phyloP scores from a whole-genome alignment of 1,284 basidiomycete species.

The Apiotrichum veenhuisii region DNA sequence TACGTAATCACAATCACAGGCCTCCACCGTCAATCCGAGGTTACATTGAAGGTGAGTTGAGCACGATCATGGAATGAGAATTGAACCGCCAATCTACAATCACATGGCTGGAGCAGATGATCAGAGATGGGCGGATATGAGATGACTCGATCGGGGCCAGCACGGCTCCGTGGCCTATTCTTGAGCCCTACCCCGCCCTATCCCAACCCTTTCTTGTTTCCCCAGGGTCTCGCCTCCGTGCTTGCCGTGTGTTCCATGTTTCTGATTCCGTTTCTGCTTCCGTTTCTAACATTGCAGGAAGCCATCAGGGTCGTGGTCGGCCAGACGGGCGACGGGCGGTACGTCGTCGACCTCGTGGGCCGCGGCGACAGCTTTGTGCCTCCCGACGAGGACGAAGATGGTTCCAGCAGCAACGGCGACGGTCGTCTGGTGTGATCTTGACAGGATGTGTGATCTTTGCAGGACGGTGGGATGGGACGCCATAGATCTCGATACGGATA shows the following conservation, averaged over 20 bases:
- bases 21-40: constrained; percentile 47
- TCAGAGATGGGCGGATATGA: too few species aligned
- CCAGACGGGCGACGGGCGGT: constrained; percentile 20
- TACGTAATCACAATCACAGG: constrained; percentile 23
- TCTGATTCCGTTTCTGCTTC: too few species aligned
- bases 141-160: too few species aligned
- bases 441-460: neutral
- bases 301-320: constrained; percentile 13
- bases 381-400: constrained; percentile 32
- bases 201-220: too few species aligned
- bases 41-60: constrained; percentile 45
- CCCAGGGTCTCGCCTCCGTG: too few species aligned
- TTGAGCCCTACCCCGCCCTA: too few species aligned
- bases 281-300: neutral
- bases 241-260: too few species aligned
- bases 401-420: constrained; percentile 15
- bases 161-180: too few species aligned
- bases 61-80: neutral
- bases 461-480: too few species aligned
- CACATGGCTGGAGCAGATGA: too few species aligned
- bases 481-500: neutral
- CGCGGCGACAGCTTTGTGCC: constrained; percentile 47
- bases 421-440: neutral
- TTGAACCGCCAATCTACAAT: too few species aligned
- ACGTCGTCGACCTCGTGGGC: constrained; percentile 41